Percentiles rank a stretch among this genome's conserved stretches.
Evolutionary conservation across 345 rosid genomes (phyloP).

Genomic region (Salix suchowensis): DNA sequence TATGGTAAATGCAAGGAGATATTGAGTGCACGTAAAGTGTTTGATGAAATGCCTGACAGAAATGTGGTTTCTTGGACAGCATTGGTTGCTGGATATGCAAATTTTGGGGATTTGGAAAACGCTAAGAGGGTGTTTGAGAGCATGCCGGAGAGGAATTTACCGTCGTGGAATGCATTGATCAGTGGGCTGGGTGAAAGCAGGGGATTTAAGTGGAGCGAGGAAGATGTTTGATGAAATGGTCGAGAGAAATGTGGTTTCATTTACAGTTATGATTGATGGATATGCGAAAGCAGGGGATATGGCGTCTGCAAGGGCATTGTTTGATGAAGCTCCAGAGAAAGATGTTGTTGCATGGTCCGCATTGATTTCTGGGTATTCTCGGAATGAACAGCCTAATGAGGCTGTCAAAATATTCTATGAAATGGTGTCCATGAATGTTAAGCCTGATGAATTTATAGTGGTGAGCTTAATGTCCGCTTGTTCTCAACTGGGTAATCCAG

Average conservation of each 20-base stretch:
- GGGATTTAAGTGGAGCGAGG: conserved; percentile 42
- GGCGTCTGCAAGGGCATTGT: conserved; percentile 45
- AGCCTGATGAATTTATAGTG: conserved; percentile 54
- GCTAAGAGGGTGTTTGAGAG: conserved; percentile 44
- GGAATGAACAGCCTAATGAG: conserved; percentile 52
- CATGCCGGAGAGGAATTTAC: conserved; percentile 55
- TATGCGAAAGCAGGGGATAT: conserved; percentile 44
- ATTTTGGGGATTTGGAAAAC: conserved; percentile 42
- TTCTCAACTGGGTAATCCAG: conserved; percentile 53
- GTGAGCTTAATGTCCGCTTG: conserved; percentile 49
- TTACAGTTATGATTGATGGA: conserved; percentile 47
- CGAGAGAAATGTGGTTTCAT: conserved; percentile 28
- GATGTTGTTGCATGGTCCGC: conserved; percentile 59
- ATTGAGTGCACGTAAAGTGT: conserved; percentile 50
- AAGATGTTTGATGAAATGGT: conserved; percentile 35
- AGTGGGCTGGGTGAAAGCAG: conserved; percentile 43
- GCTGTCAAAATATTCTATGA: conserved; percentile 38
- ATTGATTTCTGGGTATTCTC: conserved; percentile 59
- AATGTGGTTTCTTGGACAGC: conserved; percentile 78
- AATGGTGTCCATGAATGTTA: conserved; percentile 35
- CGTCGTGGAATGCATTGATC: conserved; percentile 65
- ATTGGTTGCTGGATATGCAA: conserved; percentile 50
- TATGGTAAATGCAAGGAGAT: conserved; percentile 58
- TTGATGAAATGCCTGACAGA: conserved; percentile 50
- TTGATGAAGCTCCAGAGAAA: conserved; percentile 39